phyloP scores from a whole-genome alignment of 2,329 filamentous ascomycete species.

The Ascochyta rabiei region DNA sequence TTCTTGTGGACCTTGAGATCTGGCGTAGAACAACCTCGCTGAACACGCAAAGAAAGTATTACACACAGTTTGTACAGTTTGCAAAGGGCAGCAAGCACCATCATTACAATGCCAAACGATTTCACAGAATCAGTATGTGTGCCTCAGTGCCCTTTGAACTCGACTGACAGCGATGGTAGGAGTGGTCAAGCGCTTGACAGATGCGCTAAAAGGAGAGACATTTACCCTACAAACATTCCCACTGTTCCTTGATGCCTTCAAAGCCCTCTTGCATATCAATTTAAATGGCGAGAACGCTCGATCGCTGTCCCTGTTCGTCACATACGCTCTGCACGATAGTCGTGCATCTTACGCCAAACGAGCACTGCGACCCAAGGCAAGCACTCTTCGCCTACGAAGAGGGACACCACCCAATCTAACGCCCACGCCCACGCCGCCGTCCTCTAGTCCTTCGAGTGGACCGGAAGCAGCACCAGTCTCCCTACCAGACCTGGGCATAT shows the following conservation, averaged over 20 bases:
- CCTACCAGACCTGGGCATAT: constrained; percentile 74
- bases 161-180: constrained; percentile 58
- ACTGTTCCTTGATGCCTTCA: constrained; percentile 79
- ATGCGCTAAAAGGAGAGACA: constrained; percentile 85
- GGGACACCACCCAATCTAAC: constrained; percentile 35
- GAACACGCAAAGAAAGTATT: constrained; percentile 85
- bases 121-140: constrained; percentile 85
- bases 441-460: constrained; percentile 37
- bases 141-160: not conserved
- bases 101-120: constrained; percentile 85
- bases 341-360: constrained; percentile 50
- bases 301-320: constrained; percentile 88
- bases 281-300: constrained; percentile 84
- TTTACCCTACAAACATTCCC: constrained; percentile 74
- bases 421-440: constrained; percentile 38
- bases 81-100: constrained; percentile 89
- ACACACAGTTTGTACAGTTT: constrained; percentile 88
- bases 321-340: constrained; percentile 80
- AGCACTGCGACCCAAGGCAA: constrained; percentile 44
- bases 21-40: constrained; percentile 79
- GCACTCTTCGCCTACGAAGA: constrained; percentile 38
- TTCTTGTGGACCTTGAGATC: constrained; percentile 90
- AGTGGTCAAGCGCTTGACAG: constrained; percentile 86
- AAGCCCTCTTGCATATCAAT: constrained; percentile 78
- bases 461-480: constrained; percentile 47